Base-by-base conservation (phyloP, 805 yeast species). In the Lipomyces starkeyi region DNA sequence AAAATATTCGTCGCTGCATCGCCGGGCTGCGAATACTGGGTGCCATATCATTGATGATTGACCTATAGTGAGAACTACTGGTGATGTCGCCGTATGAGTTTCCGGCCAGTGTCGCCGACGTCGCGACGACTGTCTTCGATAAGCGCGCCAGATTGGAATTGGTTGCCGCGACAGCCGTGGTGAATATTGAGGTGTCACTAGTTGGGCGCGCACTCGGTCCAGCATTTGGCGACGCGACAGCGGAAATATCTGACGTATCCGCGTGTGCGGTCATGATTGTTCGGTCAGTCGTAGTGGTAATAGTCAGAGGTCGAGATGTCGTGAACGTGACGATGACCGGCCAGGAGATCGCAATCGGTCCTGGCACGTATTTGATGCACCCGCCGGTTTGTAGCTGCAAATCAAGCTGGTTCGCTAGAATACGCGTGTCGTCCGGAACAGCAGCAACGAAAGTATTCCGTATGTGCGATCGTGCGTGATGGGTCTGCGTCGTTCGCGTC, bases 21-120 rank as follows among this genome's bases (percentile, higher is more conserved):
- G 80, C 60, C 73, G 83, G 74, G 76, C 80, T 71, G 74, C 80
- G 68, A 68, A 76, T 7, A 59, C 63, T 20, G 73, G 77, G n/a
- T 74, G 79, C 61, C 73, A 78, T 80, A 40, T 84, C 86, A 57
- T 78, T 78, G 77, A 86, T 79, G 8, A 86, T 85, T 47, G 76
- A 77, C 68, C 83, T 81, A 71, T 83, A 86, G 61, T 79, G 78
- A 32, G 80, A 72, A 55, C 78, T 74, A 9, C 70, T 67, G 11
- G 82, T 74, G 64, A 82, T 71, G 40, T 83, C 80, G 2, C 81
- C 81, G 22, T 60, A 58, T 9, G 63, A 27, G 22, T 17, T 58
- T 14, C 64, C 69, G 43, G 79, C 72, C 54, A 81, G 66, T 11
- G 79, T 71, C 14, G 78, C 62, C 1, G 83, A 82, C 5, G 83